Base-by-base conservation (phyloP, 352 stramenopile genomes). In the Globisporangium solare region DNA sequence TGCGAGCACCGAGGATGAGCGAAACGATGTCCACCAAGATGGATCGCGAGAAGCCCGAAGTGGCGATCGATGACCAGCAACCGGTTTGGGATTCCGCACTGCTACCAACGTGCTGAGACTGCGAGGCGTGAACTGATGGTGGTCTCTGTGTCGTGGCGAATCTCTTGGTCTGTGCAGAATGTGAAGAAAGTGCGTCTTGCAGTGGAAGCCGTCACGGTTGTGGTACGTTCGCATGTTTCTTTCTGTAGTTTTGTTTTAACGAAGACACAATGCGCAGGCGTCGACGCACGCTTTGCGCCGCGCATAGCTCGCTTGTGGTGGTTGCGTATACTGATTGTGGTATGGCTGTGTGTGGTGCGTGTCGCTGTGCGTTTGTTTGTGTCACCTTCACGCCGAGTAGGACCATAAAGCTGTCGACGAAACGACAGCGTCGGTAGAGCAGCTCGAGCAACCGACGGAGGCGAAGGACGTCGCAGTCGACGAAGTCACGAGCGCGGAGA, bases 1-100 rank as follows among this genome's bases (percentile, higher is more conserved):
- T 35, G 27, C 3, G 5, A 35, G 27, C 27, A 6, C 27, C 27
- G 10, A 35, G 27, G 2, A 35, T 35, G 27, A 35, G 22, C 31
- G 13, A 17, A 24, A 21, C 51, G n/a, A 91, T 91, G 80, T 76
- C 80, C 55, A 86, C 73, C 43, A 84, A 86, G 64, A 67, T 83
- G 56, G 77, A 79, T 49, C 80, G 88, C 74, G 80, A 91, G 63
- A 91, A 91, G 69, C 80, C 80, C 24, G 73, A 86, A 60, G 70
- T 64, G 18, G 66, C 27, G 27, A 35, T 81, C 31, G 71, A 82
- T 18, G 71, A 88, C 51, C 77, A 84, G 56, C 76, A 85, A 56
- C 76, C 76, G 47, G 71, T 86, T 50, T n/a, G 67, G 52, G 27
- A n/a, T n/a, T n/a, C n/a, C 10, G 31, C 27, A 6, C 27, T 10